Base-by-base conservation (phyloP, 108 stramenopile genomes). In the Aureococcus anophagefferens region DNA sequence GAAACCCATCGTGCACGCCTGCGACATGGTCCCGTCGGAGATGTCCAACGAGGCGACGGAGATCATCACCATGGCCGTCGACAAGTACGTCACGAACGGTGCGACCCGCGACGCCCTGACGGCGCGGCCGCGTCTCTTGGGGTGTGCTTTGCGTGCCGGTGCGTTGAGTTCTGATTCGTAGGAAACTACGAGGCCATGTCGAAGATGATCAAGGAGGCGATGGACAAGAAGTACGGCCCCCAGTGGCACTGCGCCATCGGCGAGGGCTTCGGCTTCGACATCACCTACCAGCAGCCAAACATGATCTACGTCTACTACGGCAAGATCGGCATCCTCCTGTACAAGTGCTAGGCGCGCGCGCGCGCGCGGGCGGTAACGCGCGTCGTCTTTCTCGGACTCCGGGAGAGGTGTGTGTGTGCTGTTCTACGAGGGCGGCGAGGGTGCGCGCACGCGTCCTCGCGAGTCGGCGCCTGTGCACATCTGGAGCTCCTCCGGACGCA, bases 281-380 rank as follows among this genome's bases (percentile, higher is more conserved):
- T 79, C 44, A 77, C 77, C 0, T 78, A 79, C 37, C 79, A 79
- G 62, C 77, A 79, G 30, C 59, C 69, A 28, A 68, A 79, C 74
- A 75, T 78, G 77, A 68, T 78, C 46, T 79, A 78, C 36, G 68
- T 79, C 28, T 79, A 75, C 63, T 75, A 75, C 45, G 79, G 79
- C 0, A 45, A 69, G 63, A 51, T 79, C 30, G 79, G 79, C 40
- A 76, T 79, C 51, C 69, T 79, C 40, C 40, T 65, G 4, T 79
- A 70, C 79, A 79, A 79, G 45, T 35, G 65, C 33, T 35, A 35
- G 65, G 65, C 64, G 64, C n/a, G n/a, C n/a, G n/a, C n/a, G n/a
- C n/a, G n/a, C n/a, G n/a, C n/a, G n/a, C n/a, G n/a, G n/a, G n/a
- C n/a, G n/a, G n/a, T n/a, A n/a, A n/a, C n/a, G n/a, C n/a, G n/a